Evolutionary conservation across 176 grass and related monocot species (phyloP).

Genomic region (Oryza brachyantha): DNA sequence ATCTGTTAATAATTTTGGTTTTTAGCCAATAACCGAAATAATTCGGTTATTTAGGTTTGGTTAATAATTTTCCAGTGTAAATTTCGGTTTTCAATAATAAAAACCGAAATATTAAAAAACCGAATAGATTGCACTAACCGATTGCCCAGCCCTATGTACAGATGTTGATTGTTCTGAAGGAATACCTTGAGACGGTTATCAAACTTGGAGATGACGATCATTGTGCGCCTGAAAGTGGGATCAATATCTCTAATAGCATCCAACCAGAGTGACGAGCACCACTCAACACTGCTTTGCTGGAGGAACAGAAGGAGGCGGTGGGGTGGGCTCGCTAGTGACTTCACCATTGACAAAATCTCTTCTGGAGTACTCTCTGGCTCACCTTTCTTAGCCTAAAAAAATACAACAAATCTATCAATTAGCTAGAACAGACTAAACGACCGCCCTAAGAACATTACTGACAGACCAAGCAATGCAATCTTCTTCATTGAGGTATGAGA

Average conservation of each 20-base stretch:
- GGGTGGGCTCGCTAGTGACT: conserved; percentile 76
- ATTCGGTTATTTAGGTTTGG: too few species aligned
- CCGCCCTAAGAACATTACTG: neutral
- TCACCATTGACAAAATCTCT: conserved; percentile 94
- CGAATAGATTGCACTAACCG: too few species aligned
- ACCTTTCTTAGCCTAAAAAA: conserved; percentile 83
- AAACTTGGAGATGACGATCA: conserved; percentile 92
- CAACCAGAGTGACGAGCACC: conserved; percentile 95
- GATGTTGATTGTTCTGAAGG: neutral
- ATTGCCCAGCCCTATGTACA: too few species aligned
- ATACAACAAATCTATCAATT: conserved; percentile 20
- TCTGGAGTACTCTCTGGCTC: conserved; percentile 84
- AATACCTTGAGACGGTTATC: conserved; percentile 97
- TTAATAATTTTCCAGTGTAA: too few species aligned
- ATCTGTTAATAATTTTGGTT: too few species aligned
- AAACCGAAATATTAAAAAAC: too few species aligned
- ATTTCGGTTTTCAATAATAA: too few species aligned
- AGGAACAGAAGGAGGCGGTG: conserved; percentile 95
- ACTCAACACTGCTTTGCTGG: conserved; percentile 97
- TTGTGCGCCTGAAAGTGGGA: conserved; percentile 82
- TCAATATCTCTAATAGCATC: conserved; percentile 91
- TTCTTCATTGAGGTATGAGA: neutral
- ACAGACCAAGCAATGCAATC: neutral
- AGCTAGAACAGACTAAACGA: neutral
- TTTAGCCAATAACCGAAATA: too few species aligned